A percentile compares a stretch with the other conserved stretches of the same genome.
Conservation (phyloP, 1,284 basidiomycete species). For the Thecaphora frezii region DNA sequence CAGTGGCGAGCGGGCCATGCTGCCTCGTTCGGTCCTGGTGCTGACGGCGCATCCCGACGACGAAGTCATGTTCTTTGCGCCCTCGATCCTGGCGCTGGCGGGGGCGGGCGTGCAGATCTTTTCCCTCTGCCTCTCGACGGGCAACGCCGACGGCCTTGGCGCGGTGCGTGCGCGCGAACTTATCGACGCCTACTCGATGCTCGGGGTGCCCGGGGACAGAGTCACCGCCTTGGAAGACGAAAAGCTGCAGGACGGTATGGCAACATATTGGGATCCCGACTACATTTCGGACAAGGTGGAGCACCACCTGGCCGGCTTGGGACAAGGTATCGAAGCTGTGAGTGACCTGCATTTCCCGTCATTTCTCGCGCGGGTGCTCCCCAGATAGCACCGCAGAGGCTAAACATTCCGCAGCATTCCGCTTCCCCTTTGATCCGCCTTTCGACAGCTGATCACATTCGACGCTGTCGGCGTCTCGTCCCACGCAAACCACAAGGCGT, state of each 20-base stretch:
- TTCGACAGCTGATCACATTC: constrained; percentile 82
- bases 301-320: constrained; percentile 64
- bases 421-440: background rate
- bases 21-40: constrained; percentile 62
- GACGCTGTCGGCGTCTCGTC: constrained; percentile 77
- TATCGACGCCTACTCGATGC: constrained; percentile 59
- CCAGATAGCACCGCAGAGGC: background rate
- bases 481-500: constrained; percentile 85
- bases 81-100: constrained; percentile 69
- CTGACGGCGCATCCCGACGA: constrained; percentile 89
- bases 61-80: constrained; percentile 88
- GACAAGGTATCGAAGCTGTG: constrained; percentile 16
- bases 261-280: constrained; percentile 68
- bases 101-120: constrained; percentile 55
- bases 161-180: constrained; percentile 69
- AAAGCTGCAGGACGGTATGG: constrained; percentile 77
- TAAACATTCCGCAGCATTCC: background rate
- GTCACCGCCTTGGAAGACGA: constrained; percentile 72
- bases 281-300: constrained; percentile 68
- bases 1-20: too few species aligned
- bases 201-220: constrained; percentile 69
- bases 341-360: background rate
- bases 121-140: constrained; percentile 63
- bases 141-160: constrained; percentile 82
- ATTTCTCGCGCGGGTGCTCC: background rate